Base-by-base conservation (phyloP, 1,284 basidiomycete genomes). In the Marasmius oreades region DNA sequence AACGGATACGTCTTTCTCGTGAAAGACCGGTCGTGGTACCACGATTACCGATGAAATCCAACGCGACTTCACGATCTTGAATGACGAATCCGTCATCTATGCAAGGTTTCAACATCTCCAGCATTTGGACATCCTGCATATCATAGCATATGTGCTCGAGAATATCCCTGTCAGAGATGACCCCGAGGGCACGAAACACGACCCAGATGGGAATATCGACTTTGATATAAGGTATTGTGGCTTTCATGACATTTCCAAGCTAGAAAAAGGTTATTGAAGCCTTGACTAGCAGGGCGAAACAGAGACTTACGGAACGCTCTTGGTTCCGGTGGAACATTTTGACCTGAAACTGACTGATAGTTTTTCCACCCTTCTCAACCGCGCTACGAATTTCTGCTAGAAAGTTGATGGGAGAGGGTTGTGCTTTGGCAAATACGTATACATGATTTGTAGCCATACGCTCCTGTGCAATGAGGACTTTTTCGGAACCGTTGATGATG, bases 361-460 rank as follows among this genome's bases (percentile, higher is more conserved):
- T 98, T 79, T 99, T 98, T 56, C 97, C 97, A 60, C 96, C 95
- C 71, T 95, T 97, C 73, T 99, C 97, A 33, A 99, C 94, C 12
- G 95, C 95, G 73, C 92, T 95, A 63, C 97, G 90, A 71, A 99
- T 98, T 72, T 99, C 96, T 37, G 96, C 95, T 51, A 98, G 82
- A 74, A 94, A 98, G 62, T 90, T 96, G 69, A 98, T 93, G 7
- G 95, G 93, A 5, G 94, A 95, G 1, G 97, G 97, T 57, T 98
- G 92, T 0, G 93, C 93, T 73, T 99, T 99, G 58, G 95, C 94
- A 70, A 99, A 99, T 57, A 98, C 95, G 71, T 99, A 99, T 65
- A 99, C 97, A 67, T 98, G 95, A 74, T 99, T 99, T 42, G 95
- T 96, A 8, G 97, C 96, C 95, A 99, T 99, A 53, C 97, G 87